Base-by-base conservation (phyloP, 257 asterid species). In the Fraxinus cuspidata region DNA sequence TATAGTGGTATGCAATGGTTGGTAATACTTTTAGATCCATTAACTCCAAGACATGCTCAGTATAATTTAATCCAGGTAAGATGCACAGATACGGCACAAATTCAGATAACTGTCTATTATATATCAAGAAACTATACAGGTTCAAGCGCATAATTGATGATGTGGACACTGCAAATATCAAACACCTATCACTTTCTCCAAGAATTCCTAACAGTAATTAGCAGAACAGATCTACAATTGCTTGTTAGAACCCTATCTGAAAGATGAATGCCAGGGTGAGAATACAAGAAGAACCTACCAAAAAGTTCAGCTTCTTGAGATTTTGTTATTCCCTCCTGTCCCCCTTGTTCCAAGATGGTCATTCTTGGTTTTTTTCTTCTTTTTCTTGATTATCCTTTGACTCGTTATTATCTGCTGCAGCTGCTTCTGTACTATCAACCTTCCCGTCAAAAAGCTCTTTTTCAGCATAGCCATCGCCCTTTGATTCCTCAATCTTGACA, bases 141-240 rank as follows among this genome's bases (percentile, higher is more conserved):
- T 40, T 40, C 49, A 40, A 10, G 16, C 12, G 49, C 49, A 40
- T 40, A 40, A 40, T 40, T 11, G 49, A 40, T 40, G 13, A 40
- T 11, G 49, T 37, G 11, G 9, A 38, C 53, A 66, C 69, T 69
- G 11, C 72, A 73, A 75, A 80, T 71, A 77, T 71, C 60, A 79
- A 79, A 72, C 32, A 51, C 69, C 37, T 5, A 35, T 35, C 42
- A 37, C 0, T 37, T 37, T 37, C 42, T 37, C 42, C 74, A 83
- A 86, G 81, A 81, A 86, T 77, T 72, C 70, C 84, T 86, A 82
- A 64, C 60, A 66, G 82, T 78, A 77, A 72, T 78, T 82, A 75
- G 77, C 74, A 79, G 80, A 73, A 68, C 16, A 40, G 49, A 73
- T 65, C 69, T 79, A 83, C 80, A 68, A 63, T 77, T 71, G 31